Evolutionary conservation across 208 protist genomes (phyloP), one percentile per base, ranked within the genome.

Genomic region (Leishmania gerbilli): DNA sequence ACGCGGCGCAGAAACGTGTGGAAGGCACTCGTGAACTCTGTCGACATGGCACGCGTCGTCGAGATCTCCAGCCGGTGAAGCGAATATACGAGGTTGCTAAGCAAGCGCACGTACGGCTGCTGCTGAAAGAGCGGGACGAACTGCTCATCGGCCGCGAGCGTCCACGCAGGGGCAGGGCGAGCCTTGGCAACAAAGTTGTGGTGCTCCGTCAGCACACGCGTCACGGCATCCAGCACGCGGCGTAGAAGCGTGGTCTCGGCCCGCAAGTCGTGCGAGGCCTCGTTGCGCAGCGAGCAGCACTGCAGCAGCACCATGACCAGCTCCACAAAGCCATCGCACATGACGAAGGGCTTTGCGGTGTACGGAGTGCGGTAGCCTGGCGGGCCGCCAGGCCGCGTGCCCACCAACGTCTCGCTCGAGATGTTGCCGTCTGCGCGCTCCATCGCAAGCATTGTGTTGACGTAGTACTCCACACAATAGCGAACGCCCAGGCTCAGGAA

Each of bases 91-190:
- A 99, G 88, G 88, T 96, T 97, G 81, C 90, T 95, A 53, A 99
- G 89, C 56, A 99, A 89, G 9, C 99, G 94, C 72, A 99, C 94
- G 87, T 99, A 99, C 9, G 98, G 97, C 84, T 99, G 93, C 94
- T 99, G 99, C 86, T 99, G 96, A 84, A 99, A 99, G 37, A 95
- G 81, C 7, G 91, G 87, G 49, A 92, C 74, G 74, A 89, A 91
- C 53, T 91, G 89, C n/a, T 89, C 86, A 81, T 87, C 94, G 3
- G 86, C 74, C 1, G 92, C 87, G 79, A 93, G 91, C 65, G 81
- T 84, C 80, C 87, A 86, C 53, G 69, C 55, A 74, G 82, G 74
- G 17, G 88, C 79, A 67, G 79, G 74, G 75, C 81, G 80, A n/a
- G 82, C 76, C 77, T 85, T 74, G 37, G 90, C 79, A 27, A 93